Evolutionary conservation across 164 flowering plant species (phyloP), one percentile per base, ranked within the genome.

Genomic region (Malania oleifera): DNA sequence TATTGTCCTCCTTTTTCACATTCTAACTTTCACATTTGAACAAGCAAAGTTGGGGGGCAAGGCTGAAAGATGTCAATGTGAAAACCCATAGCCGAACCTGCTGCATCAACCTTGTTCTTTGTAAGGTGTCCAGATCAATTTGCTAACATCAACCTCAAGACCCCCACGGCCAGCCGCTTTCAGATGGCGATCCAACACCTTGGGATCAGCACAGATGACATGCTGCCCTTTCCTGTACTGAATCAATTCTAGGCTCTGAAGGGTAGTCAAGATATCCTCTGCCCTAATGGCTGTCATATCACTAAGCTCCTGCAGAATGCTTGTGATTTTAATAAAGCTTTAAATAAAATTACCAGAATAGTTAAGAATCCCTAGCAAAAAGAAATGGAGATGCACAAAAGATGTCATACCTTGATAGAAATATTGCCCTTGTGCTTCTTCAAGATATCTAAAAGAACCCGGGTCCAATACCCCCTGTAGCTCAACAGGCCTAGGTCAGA

Each of bases 121-220:
- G 61, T 90, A 93, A 39, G 97, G 98, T 56, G 97, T 90, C 98
- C 98, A 90, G 53, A 93, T 90, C 78, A 93, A 70, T 69, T 93
- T 90, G 84, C 95, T 70, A 15, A 81, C 98, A 64, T 93, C 98
- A 39, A 93, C 97, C 47, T 87, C 97, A 38, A 90, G 90, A 60
- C 98, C 98, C 13, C 97, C 98, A 2, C 92, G 81, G 24, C 98
- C 98, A 17, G 98, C 97, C 10, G 98, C 98, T 75, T 90, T 86
- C 26, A 93, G 82, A 61, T 93, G 97, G 43, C 98, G 96, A 67
- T 93, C 98, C 55, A 93, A 63, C 13, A 93, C 92, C 77, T 88
- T 93, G 1, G 97, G 98, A 68, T 93, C 98, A 3, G 97, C 97
- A 60, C 98, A 90, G 17, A 93, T 93, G 7, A 83, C 96, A 64